Evolutionary conservation across 768 basidiomycete species (phyloP), one percentile per base, ranked within the genome.

Genomic region (Amyloporia xantha): DNA sequence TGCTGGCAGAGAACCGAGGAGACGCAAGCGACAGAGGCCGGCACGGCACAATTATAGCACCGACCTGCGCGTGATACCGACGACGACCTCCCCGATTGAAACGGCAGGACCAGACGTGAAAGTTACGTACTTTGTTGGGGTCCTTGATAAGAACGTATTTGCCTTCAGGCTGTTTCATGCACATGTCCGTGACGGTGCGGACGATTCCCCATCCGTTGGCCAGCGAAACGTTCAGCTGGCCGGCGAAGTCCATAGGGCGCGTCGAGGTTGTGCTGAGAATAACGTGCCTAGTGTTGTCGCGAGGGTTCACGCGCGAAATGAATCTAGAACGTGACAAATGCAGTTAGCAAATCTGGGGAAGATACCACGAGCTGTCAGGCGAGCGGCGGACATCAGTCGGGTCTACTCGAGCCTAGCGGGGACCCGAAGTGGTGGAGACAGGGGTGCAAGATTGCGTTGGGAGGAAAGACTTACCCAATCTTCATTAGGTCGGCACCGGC

Each of bases 131-230:
- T 82, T 82, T 91, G 77, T 98, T 98, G 15, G 96, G 95, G 68
- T 99, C 96, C 70, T 95, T 96, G 45, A 99, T 82, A 23, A 99
- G 72, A 12, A 98, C 88, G 63, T 97, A 99, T 66, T 96, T 96
- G 65, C 96, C 96, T 68, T 98, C 95, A 19, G 91, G 91, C 82
- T 93, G 85, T 68, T 94, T 93, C 82, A 96, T 81, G 66, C 88
- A 90, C 52, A 98, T 68, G 61, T 99, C 96, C 24, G 90, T 86
- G 51, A 99, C 84, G 11, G 90, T 95, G 51, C 96, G 78, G 26
- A 98, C 91, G 60, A 99, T 97, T 47, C 96, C 96, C 96, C 96
- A 99, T 10, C 96, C 96, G 63, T 98, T 98, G 27, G 88, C 73
- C 47, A 98, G 71, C 23, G 92, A 95, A 30, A 99, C 84, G 65